Base-by-base conservation (phyloP, 345 rosid species). In the Linum usitatissimum region DNA sequence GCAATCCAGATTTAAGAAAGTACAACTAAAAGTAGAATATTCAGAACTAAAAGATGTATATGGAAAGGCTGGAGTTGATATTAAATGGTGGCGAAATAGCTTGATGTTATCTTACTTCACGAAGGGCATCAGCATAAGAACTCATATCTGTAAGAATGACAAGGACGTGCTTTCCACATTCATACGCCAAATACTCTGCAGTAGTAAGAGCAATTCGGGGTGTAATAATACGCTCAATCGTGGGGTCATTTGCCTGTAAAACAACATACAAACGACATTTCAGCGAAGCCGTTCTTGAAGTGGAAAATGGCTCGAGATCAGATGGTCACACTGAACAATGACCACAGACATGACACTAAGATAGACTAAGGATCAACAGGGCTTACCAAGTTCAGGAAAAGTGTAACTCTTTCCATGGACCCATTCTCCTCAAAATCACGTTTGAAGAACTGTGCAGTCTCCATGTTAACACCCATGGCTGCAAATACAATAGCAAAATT, bases 391-490 rank as follows among this genome's bases (percentile, higher is more conserved):
- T 92, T 92, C 30, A 92, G 76, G 73, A 92, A 92, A 68, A 92
- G 86, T 30, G 96, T 89, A 68, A 92, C 96, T 76, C 98, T 87
- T 73, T 92, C 98, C 98, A 89, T 92, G 17, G 98, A 92, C 34
- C 96, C 98, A 68, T 89, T 92, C 73, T 89, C 95, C 78, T 92
- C 98, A 75, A 92, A 92, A 79, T 92, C 98, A 57, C 98, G 89
- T 70, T 92, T 92, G 80, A 92, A 89, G 73, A 92, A 92, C 72
- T 92, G 96, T 21, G 98, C 95, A 55, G 98, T 92, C 74, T 92
- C 96, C 96, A 89, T 92, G 80, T 92, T 92, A 64, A 92, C 98
- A 71, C 98, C 96, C 98, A 92, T 89, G 58, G 98, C 98, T 39
- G 98, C 98, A 69, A 92, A 92, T 30, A 92, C 97, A 73, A 89